phyloP scores from a whole-genome alignment of 768 basidiomycete genomes.

The Trametes punicea region DNA sequence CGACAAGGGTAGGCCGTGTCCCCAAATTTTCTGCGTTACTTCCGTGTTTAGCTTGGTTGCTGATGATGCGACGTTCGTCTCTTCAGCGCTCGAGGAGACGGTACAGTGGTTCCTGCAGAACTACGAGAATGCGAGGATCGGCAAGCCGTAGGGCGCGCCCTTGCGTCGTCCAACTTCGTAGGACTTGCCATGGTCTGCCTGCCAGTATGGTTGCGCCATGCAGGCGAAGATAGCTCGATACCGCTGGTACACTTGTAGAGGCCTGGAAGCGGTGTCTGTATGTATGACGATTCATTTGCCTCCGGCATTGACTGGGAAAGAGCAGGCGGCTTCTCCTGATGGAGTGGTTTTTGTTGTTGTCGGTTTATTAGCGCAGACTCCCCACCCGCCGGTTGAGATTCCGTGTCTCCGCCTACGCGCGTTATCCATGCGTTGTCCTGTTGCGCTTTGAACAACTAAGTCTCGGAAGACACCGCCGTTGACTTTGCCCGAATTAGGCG shows the following conservation, averaged over 20 bases:
- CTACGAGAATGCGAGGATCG: slow-evolving; percentile 66
- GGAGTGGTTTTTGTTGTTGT: no score
- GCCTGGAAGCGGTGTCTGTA: neutral
- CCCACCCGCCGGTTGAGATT: no score
- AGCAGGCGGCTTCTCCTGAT: no score
- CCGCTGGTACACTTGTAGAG: neutral
- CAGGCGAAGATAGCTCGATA: neutral
- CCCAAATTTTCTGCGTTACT: neutral
- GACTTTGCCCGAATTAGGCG: no score
- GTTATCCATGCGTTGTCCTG: no score
- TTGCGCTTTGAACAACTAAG: no score
- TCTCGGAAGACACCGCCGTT: no score
- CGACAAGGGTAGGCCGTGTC: slow-evolving; percentile 52
- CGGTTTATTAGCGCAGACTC: no score
- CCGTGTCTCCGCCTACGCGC: no score
- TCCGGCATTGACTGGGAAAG: no score
- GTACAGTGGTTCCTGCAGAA: slow-evolving; percentile 89
- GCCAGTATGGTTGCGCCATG: neutral
- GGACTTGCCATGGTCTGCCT: no score
- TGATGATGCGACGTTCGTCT: neutral
- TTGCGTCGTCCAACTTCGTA: no score
- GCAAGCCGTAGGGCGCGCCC: slow-evolving; percentile 37
- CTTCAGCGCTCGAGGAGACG: slow-evolving; percentile 67
- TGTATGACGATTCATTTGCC: neutral
- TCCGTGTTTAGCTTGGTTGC: neutral